Evolutionary conservation across 2,329 filamentous ascomycete genomes (phyloP).

Genomic region (Verticillium tricorpus): DNA sequence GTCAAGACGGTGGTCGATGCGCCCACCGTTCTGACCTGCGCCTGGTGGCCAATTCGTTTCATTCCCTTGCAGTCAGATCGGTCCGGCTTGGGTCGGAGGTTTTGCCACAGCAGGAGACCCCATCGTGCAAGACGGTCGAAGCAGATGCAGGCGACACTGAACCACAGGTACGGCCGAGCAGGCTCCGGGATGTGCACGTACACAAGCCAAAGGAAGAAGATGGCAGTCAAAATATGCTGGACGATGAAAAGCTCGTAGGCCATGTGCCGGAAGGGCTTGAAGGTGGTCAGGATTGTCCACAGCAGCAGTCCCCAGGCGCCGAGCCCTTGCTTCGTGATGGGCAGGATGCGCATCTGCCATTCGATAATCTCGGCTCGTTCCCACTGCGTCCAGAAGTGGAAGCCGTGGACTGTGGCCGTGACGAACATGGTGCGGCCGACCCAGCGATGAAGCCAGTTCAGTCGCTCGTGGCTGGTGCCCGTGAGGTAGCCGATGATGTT

Average conservation of each 20-base stretch:
- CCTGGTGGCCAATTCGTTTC: conserved; percentile 47
- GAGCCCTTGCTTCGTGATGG: conserved; percentile 14
- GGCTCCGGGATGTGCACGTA: conserved; percentile 58
- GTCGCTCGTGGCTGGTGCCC: conserved; percentile 61
- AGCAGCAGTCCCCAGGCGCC: conserved; percentile 19
- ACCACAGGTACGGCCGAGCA: conserved; percentile 60
- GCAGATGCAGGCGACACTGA: conserved; percentile 57
- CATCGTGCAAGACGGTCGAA: conserved; percentile 55
- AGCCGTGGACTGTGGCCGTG: conserved; percentile 65
- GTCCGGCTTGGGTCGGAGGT: conserved; percentile 38
- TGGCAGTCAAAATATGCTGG: conserved; percentile 19
- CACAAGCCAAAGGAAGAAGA: conserved; percentile 53
- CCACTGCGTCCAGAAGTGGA: conserved; percentile 65
- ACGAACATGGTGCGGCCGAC: conserved; percentile 64
- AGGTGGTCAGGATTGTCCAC: conserved; percentile 18
- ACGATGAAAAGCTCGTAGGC: conserved; percentile 22
- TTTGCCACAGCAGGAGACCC: conserved; percentile 45
- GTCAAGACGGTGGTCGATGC: conserved; percentile 52
- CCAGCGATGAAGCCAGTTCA: conserved; percentile 74
- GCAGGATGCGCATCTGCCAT: conserved; percentile 55
- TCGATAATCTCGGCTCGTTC: conserved; percentile 53
- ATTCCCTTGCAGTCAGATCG: conserved; percentile 40
- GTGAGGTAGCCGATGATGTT: conserved; percentile 56
- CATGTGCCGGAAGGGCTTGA: conserved; percentile 18
- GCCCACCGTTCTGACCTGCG: conserved; percentile 43